Evolutionary conservation across 2,329 filamentous ascomycete genomes (phyloP).

Genomic region (Curvularia sp.): DNA sequence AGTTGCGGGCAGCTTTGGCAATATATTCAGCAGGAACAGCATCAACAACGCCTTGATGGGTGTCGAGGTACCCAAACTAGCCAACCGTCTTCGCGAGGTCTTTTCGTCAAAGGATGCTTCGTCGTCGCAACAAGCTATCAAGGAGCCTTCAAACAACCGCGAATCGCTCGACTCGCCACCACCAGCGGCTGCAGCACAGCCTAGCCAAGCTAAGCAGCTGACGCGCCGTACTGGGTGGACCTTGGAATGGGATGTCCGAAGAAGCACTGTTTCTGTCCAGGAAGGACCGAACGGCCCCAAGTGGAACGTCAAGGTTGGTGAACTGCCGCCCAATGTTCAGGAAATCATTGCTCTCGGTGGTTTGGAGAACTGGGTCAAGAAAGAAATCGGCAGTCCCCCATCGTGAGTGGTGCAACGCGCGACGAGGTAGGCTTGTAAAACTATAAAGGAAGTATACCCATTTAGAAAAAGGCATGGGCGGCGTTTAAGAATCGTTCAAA

Average conservation of each 20-base stretch:
- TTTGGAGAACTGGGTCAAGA: conserved; percentile 82
- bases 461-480: conserved; percentile 15
- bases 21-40: conserved; percentile 80
- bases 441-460: conserved; percentile 19
- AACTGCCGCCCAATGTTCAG: conserved; percentile 85
- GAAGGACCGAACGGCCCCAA: conserved; percentile 71
- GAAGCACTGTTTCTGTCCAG: conserved; percentile 73
- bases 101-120: conserved; percentile 54
- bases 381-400: conserved; percentile 61
- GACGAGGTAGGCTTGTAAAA: conserved; percentile 4
- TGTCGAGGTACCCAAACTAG: conserved; percentile 72
- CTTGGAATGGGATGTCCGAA: conserved; percentile 78
- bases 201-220: conserved; percentile 61
- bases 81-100: conserved; percentile 69
- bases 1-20: conserved; percentile 80
- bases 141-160: conserved; percentile 60
- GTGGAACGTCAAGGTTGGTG: conserved; percentile 83
- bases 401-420: conserved; percentile 3
- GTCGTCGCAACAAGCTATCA: conserved; percentile 52
- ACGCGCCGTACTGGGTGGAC: conserved; percentile 84
- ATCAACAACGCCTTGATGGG: conserved; percentile 82
- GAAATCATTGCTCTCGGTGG: conserved; percentile 68
- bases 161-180: conserved; percentile 61
- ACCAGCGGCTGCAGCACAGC: conserved; percentile 45
- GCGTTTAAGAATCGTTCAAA: conserved; percentile 10